Evolutionary conservation across 2,329 filamentous ascomycete species (phyloP), one percentile per base, ranked within the genome.

Genomic region (Colletotrichum kahawae): DNA sequence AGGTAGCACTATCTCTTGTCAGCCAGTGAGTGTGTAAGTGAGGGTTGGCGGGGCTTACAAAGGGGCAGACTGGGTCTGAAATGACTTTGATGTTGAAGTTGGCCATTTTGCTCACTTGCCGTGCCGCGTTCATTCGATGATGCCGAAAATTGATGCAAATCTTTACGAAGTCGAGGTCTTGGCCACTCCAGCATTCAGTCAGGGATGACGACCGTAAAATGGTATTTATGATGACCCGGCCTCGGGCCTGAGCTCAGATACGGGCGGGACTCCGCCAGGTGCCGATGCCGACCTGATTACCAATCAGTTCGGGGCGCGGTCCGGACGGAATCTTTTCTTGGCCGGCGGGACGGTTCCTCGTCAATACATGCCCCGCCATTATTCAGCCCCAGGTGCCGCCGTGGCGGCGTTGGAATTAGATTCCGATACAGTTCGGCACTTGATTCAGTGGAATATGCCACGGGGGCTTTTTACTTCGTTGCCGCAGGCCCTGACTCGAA

Each of bases 11-110:
- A 85, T 8, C 12, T 16, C 14, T 24, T 71, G 81, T 85, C 68
- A 78, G 77, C 73, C 9, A 59, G 14, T 78, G 76, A 36, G 27
- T 10, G 38, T 36, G 54, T 29, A 33, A 54, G n/a, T 51, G 10
- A 27, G 43, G 27, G 24, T 29, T 24, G 10, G 7, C 27, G 18
- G 10, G 10, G 78, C 85, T 77, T 78, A 87, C 86, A 82, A 87
- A 90, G 6, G 95, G 94, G 82, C 95, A 97, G 79, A 97, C 90
- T 4, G 92, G 94, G 85, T 98, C 95, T n/a, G 91, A 95, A 74
- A 95, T 92, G 81, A 95, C 91, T 74, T 93, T 91, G 84, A 97
- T 94, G 76, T 92, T 90, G 86, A 96, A 94, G 79, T 92, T 91
- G 24, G 93, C 91, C 94, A 96, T 95, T 59, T 59, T 82, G 71